Percentiles rank a stretch among this genome's conserved stretches.
Conservation (phyloP, 83 land plant genomes). For the Larix sibirica region DNA sequence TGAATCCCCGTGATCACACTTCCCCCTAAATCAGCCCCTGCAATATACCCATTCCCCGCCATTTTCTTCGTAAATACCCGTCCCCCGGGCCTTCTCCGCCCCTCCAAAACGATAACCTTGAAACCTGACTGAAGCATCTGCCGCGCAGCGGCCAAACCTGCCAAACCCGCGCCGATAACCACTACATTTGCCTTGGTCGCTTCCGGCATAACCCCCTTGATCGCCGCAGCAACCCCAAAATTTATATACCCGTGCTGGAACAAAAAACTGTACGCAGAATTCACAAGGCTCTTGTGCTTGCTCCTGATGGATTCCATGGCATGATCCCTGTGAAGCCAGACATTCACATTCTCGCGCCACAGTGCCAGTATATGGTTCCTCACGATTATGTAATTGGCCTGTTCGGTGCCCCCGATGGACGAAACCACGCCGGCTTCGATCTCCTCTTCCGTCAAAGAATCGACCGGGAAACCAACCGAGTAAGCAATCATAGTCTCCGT, state of each 20-base stretch:
- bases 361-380: slow-evolving; percentile 81
- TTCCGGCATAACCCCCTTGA: slow-evolving; percentile 38
- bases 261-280: slow-evolving; percentile 61
- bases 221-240: slow-evolving; percentile 81
- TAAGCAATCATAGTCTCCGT: slow-evolving; percentile 53
- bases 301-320: slow-evolving; percentile 65
- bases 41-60: slow-evolving; percentile 54
- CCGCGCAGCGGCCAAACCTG: slow-evolving; percentile 88
- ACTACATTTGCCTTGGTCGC: slow-evolving; percentile 40
- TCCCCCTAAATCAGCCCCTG: slow-evolving; percentile 90
- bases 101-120: slow-evolving; percentile 79
- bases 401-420: slow-evolving; percentile 70
- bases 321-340: slow-evolving; percentile 54
- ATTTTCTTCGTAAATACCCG: slow-evolving; percentile 79
- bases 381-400: slow-evolving; percentile 87
- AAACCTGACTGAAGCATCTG: slow-evolving; percentile 77
- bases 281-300: slow-evolving; percentile 58
- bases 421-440: slow-evolving; percentile 74
- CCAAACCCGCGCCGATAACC: slow-evolving; percentile 85
- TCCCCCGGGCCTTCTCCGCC: slow-evolving; percentile 84
- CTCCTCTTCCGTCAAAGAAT: slow-evolving; percentile 72
- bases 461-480: slow-evolving; percentile 61
- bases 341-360: slow-evolving; percentile 81
- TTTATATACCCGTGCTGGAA: slow-evolving; percentile 78
- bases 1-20: slow-evolving; percentile 95